Percentiles rank a stretch among this genome's conserved stretches.
These are phyloP conservation scores for Bacidia rubella DNA, from an alignment of 495 filamentous ascomycete species.

Conservation along the genomic window DNA sequence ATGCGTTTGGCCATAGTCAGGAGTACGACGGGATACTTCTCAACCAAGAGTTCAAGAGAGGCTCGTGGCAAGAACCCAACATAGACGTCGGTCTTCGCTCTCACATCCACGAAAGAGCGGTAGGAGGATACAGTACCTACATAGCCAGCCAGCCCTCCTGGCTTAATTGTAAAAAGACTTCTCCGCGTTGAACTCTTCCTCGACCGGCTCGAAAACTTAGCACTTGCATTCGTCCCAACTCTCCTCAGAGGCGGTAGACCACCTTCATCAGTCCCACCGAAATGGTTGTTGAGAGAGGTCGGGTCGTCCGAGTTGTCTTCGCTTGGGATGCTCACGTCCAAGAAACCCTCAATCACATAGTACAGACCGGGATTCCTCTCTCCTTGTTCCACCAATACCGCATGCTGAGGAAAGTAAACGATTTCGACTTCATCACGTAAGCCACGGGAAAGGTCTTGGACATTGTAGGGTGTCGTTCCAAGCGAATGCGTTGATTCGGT, in stretches of 20 bases:
- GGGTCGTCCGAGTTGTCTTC: constrained; percentile 36
- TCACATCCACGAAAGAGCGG: constrained; percentile 89
- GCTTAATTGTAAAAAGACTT: constrained; percentile 86
- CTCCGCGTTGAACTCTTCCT: constrained; percentile 43
- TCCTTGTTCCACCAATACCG: constrained; percentile 92
- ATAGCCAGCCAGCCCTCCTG: constrained; percentile 88
- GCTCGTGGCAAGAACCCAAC: constrained; percentile 84
- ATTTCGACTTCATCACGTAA: constrained; percentile 90
- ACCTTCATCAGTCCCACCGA: constrained; percentile 23
- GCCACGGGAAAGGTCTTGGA: constrained; percentile 50
- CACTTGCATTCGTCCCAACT: constrained; percentile 33
- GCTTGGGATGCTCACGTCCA: constrained; percentile 72
- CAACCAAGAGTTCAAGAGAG: constrained; percentile 82
- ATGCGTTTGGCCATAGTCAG: constrained; percentile 91
- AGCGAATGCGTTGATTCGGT: constrained; percentile 69
- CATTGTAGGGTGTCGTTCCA: constrained; percentile 37
- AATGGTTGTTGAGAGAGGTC: constrained; percentile 17
- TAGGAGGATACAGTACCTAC: constrained; percentile 87
- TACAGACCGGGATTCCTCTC: constrained; percentile 92
- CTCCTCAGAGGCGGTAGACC: constrained; percentile 35
- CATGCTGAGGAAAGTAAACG: constrained; percentile 89
- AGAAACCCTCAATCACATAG: constrained; percentile 93
- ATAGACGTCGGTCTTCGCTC: constrained; percentile 96
- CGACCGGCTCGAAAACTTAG: constrained; percentile 24
- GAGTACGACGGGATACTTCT: constrained; percentile 80